Base-by-base conservation (phyloP, 2,329 filamentous ascomycete genomes). In the Cladosporium sp. region DNA sequence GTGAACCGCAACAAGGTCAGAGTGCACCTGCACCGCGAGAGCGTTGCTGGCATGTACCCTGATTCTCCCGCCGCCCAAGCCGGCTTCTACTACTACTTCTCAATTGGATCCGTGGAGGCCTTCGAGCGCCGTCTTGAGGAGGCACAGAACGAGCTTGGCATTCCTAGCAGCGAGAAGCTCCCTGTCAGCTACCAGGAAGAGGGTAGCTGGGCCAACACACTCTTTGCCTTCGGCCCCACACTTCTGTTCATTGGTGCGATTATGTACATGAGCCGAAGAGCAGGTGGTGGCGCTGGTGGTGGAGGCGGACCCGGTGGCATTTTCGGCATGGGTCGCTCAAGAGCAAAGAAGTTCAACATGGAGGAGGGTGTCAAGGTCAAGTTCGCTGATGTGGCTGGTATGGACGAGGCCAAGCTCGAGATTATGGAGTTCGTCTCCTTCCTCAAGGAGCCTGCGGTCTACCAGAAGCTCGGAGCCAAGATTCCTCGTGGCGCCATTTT, bases 401-500 rank as follows among this genome's bases (percentile, higher is more conserved):
- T 97, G 87, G 94, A 99, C 73, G 94, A 99, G 77, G 94, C 94
- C 59, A 99, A 99, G 82, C 81, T 87, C 59, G 94, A 99, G 76
- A 99, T 99, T 67, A 97, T 97, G 92, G 94, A 99, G 75, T 99
- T 99, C 69, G 94, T 99, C 66, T 92, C 89, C 72, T 99, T 99
- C 81, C 78, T 99, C 63, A 93, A 97, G 80, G 89, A 94, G 69
- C 94, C 94, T 0, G 89, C 91, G 68, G 87, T 89, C 64, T 99
- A 96, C 77, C 88, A 96, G 77, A 90, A 89, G 74, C 85, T 99
- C 17, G 94, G 94, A 68, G 94, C 94, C 63, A 99, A 99, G 81
- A 99, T 99, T 55, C 94, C 94, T 38, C 90, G 94, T 64, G 94
- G 94, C 70, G 94, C 94, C 51, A 97, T 99, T 72, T 83, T 99